Conservation (phyloP, 306 rosid genomes). For the Lotus japonicus region DNA sequence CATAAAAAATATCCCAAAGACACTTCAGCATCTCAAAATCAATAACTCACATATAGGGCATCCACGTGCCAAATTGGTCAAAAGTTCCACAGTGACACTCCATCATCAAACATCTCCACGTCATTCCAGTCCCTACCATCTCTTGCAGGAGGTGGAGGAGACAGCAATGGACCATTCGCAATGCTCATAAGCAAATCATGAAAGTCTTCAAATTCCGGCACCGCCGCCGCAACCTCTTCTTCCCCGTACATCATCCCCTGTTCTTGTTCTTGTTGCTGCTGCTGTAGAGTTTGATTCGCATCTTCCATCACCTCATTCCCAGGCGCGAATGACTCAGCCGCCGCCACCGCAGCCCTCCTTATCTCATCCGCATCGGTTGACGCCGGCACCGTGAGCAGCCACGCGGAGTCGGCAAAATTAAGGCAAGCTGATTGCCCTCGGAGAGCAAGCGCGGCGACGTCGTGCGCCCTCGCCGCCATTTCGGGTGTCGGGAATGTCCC, state of each 20-base stretch:
- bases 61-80: neutral
- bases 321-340: slow-evolving; percentile 38
- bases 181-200: slow-evolving; percentile 28
- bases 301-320: neutral
- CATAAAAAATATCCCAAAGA: no score
- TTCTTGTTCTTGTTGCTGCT: neutral
- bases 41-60: no score
- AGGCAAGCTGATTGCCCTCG: slow-evolving; percentile 62
- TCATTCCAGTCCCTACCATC: slow-evolving; percentile 12
- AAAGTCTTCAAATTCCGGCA: slow-evolving; percentile 22
- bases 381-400: slow-evolving; percentile 42
- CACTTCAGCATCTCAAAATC: no score
- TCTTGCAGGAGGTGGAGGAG: slow-evolving; percentile 27
- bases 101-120: slow-evolving; percentile 13
- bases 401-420: slow-evolving; percentile 65
- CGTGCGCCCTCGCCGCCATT: slow-evolving; percentile 92
- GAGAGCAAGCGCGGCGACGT: slow-evolving; percentile 62
- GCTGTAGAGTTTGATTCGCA: neutral
- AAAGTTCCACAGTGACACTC: slow-evolving; percentile 46
- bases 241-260: neutral
- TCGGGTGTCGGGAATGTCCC: slow-evolving; percentile 74
- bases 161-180: slow-evolving; percentile 44
- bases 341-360: slow-evolving; percentile 46
- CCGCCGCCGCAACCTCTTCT: slow-evolving; percentile 35
- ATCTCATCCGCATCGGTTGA: slow-evolving; percentile 45